A percentile compares a stretch with the other conserved stretches of the same genome.
Evolutionary conservation across 257 asterid species (phyloP).

Genomic region (Solanum stenotomum): DNA sequence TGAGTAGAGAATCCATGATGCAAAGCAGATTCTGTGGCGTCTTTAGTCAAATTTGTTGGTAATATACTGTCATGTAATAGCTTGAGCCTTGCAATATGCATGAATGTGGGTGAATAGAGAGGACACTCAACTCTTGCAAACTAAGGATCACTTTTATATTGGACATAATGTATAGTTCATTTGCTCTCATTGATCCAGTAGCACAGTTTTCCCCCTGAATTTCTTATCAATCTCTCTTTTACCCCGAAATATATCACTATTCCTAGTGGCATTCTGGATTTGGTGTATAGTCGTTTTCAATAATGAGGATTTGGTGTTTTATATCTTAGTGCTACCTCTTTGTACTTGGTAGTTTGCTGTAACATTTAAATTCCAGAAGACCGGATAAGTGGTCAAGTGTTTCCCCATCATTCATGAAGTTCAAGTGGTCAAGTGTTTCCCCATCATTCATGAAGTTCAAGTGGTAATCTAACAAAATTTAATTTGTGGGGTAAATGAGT

Average conservation of each 20-base stretch:
- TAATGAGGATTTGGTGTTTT: background rate
- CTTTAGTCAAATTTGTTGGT: background rate
- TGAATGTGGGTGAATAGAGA: background rate
- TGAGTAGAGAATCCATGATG: background rate
- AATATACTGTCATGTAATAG: background rate
- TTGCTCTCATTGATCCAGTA: background rate
- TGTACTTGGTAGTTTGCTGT: background rate
- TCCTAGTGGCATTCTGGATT: background rate
- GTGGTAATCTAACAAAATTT: background rate
- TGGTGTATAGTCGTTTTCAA: background rate
- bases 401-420: background rate
- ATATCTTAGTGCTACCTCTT: background rate
- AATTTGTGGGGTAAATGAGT: background rate
- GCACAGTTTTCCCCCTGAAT: background rate
- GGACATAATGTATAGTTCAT: background rate
- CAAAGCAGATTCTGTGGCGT: background rate
- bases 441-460: background rate
- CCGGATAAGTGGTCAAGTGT: background rate
- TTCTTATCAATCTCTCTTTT: background rate
- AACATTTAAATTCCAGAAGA: background rate
- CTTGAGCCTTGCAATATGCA: background rate
- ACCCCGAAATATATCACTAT: background rate
- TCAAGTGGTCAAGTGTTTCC: background rate
- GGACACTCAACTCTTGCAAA: background rate
- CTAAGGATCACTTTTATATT: background rate